Base-by-base conservation (phyloP, 129 eudicot genomes). In the Arctium lappa region DNA sequence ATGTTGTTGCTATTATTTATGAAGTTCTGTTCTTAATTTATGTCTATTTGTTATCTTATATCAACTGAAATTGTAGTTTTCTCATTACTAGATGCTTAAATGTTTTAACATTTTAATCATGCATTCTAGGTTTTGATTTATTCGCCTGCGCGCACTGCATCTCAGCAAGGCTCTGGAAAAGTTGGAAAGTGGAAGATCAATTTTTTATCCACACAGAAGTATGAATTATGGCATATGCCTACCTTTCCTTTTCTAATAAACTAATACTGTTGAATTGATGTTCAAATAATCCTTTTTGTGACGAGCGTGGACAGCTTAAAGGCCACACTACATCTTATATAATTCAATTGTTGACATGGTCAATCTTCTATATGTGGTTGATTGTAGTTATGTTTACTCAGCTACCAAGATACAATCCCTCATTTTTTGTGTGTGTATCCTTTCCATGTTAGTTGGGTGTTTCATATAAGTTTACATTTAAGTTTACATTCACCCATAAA, bases 121-220 rank as follows among this genome's bases (percentile, higher is more conserved):
- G 72, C 31, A 31, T 77, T 83, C 29, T 79, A 94, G 98, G 98
- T 94, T 73, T 50, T 92, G 68, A 91, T 94, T 31, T 94, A 73
- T 78, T 92, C 98, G 18, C 98, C 98, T 73, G 97, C 98, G 66
- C 90, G 97, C 63, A 91, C 96, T 77, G 97, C 97, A 79, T 22
- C 94, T 18, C 98, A 94, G 75, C 98, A 94, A 92, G 98, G 98
- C 72, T 83, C 97, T 5, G 94, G 98, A 71, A 94, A 94, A 89
- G 94, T 94, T 18, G 97, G 96, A 62, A 89, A 66, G 83, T 94
- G 98, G 96, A 92, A 91, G 77, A 92, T 92, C 75, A 89, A 94
- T 71, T 94, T 94, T 83, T 1, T 94, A 79, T 94, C 98, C 16
- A 92, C 96, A 3, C 98, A 94, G 37, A 94, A 92, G 97, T 94